Base-by-base conservation (phyloP, 2,329 filamentous ascomycete species). In the Aspergillus alliaceus region DNA sequence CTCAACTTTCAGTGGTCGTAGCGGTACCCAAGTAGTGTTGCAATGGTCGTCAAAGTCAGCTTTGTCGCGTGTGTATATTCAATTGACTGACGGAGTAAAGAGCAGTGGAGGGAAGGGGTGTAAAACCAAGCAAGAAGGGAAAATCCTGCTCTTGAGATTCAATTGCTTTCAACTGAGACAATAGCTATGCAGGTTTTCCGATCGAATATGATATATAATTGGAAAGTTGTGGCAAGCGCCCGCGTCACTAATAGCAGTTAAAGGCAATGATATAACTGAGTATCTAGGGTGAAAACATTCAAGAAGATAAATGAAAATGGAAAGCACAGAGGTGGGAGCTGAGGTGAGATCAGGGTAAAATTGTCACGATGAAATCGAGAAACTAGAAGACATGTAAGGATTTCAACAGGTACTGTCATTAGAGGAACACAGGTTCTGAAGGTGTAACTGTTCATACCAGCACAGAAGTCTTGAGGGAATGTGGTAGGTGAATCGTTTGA, bases 301-400 rank as follows among this genome's bases (percentile, higher is more conserved):
- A 40, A 31, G 24, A 25, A 37, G 47, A 51, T 51, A n/a, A 44
- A 25, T 34, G 42, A 49, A 44, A 22, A 27, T 35, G 32, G 39
- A 34, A 37, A 42, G 44, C 25, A 54, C 20, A 27, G 39, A 50
- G 20, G 49, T 20, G 35, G 53, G 53, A 48, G 49, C 35, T 53
- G 27, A 18, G 29, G 31, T 29, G 29, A 48, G 42, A 12, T 6
- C 27, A 31, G 27, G 29, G 11, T 9, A 5, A 22, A 48, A 7
- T 15, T 48, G 25, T 31, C 37, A 32, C 27, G 22, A 29, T 44
- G 27, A 15, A n/a, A 44, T 29, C 14, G 11, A n/a, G 25, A 29
- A n/a, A 18, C 14, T 27, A 25, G 25, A 9, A 32, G 27, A 32
- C 25, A 32, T 22, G 6, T 15, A 6, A 14, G 20, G 22, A 9